Base-by-base conservation (phyloP, 2,329 filamentous ascomycete species). In the Arthrinium puccinioides region DNA sequence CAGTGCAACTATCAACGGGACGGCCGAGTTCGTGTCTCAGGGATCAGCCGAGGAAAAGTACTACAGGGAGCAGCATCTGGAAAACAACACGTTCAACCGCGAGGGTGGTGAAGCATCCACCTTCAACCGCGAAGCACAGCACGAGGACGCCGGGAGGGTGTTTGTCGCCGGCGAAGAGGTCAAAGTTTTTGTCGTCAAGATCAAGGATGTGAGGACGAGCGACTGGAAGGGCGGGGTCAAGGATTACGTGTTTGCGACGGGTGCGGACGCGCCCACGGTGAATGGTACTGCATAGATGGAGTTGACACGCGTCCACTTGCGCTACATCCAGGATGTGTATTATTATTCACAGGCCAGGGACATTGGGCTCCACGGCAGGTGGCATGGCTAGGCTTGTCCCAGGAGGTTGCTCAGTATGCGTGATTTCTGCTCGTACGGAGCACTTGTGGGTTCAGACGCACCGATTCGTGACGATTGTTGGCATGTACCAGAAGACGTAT, bases 161-260 rank as follows among this genome's bases (percentile, higher is more conserved):
- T 86, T 88, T 60, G 76, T 94, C 28, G 83, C 82, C 25, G 85
- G 83, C 4, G 84, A 87, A 53, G 84, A 92, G 56, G 88, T 94
- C 2, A 74, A 84, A 33, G 89, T 96, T 6, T 87, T 97, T 23
- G 76, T 90, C 6, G 92, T 97, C 7, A 77, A 74, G 50, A 87
- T 97, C 49, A 76, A 74, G 51, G 86, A 89, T 56, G 88, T 92
- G 33, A 75, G 88, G 52, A 94, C 94, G 51, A 88, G 85, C 47
- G 92, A 95, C 59, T 95, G 85, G 84, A 95, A 95, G 66, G 90
- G 92, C n/a, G 78, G 80, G 11, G 87, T 97, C 5, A 78, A 84
- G 51, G 90, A 97, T 56, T 97, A 69, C 65, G 70, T 70, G 2
- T 53, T 76, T 41, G 59, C 61, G 4, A 55, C 63, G n/a, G 55